Evolutionary conservation across 768 basidiomycete genomes (phyloP), one percentile per base, ranked within the genome.

Genomic region (Tylopilus vinaceipallidus): DNA sequence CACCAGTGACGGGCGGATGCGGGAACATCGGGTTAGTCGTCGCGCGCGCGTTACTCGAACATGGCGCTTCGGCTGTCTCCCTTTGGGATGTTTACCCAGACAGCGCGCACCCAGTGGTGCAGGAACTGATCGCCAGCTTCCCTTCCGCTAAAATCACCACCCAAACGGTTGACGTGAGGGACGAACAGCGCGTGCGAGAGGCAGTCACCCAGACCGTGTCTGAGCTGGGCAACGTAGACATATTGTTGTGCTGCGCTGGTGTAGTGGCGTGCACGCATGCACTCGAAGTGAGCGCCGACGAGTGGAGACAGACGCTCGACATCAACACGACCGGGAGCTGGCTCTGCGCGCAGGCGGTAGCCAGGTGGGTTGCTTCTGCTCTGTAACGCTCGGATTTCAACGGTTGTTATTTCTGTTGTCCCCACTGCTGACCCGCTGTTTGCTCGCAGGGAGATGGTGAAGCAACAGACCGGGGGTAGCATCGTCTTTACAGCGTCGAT

Each of bases 261-360:
- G 69, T 74, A 4, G 74, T 74, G 14, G 61, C 62, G 6, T 64
- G 64, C 22, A 55, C 55, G 4, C 67, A 72, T 37, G 68, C 72
- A 2, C 54, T 62, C 26, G 67, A 74, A 16, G 44, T 72, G 40
- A 38, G 36, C 16, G 35, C 64, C 1, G 64, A 65, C 19, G 65
- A 70, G 30, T 78, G 72, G 73, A 63, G 58, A 48, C 59, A 64
- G 23, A 66, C 73, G 6, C 45, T 75, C 22, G 74, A 76, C 38
- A 59, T 74, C 35, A 78, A 75, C 45, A 68, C 69, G 16, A 78
- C 71, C 6, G 77, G 75, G 17, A 73, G 73, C 39, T 76, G 71
- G 73, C 50, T 75, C 42, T 76, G 74, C 47, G 73, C 74, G 9
- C 70, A 74, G 48, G 66, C 73, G 1, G 73, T 69, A 26, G 70